Evolutionary conservation across 2,329 filamentous ascomycete genomes (phyloP).

Genomic region (Fusarium dimerum): DNA sequence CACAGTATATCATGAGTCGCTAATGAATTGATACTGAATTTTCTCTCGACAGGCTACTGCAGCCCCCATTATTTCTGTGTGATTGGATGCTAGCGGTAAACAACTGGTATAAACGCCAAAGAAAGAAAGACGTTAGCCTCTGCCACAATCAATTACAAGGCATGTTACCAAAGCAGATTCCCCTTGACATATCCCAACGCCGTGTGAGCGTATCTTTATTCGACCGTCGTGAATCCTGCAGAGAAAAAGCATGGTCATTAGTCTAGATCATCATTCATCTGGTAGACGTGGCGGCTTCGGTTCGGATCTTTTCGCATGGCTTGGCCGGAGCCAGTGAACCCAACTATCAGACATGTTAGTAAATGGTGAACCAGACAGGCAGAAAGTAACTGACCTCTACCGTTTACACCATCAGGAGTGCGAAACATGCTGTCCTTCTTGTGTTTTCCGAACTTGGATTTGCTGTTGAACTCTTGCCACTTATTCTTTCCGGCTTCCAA

Average conservation of each 20-base stretch:
- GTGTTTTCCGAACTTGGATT: constrained; percentile 67
- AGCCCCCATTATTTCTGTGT: constrained; percentile 21
- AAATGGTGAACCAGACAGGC: neutral
- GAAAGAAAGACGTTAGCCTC: constrained; percentile 44
- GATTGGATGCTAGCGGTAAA: constrained; percentile 18
- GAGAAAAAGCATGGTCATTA: constrained; percentile 41
- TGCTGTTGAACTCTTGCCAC: constrained; percentile 90
- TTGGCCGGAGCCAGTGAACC: constrained; percentile 93
- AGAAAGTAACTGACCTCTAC: constrained; percentile 65
- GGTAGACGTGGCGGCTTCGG: constrained; percentile 81
- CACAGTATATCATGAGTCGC: neutral
- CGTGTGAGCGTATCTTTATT: constrained; percentile 20
- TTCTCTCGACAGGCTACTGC: constrained; percentile 14
- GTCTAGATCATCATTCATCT: constrained; percentile 73
- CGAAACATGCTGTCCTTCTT: constrained; percentile 98
- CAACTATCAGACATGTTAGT: constrained; percentile 61
- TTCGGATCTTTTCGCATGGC: constrained; percentile 91
- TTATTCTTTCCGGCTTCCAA: constrained; percentile 88
- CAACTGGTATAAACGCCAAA: constrained; percentile 26
- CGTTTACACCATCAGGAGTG: constrained; percentile 82
- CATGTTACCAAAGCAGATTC: constrained; percentile 38
- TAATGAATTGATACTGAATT: constrained; percentile 23
- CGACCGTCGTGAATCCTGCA: constrained; percentile 26
- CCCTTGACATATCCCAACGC: constrained; percentile 27
- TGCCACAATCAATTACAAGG: constrained; percentile 35